Percentiles rank a stretch among this genome's conserved stretches.
Conservation (phyloP, 2,329 filamentous ascomycete species). For the Neurospora sp. region DNA sequence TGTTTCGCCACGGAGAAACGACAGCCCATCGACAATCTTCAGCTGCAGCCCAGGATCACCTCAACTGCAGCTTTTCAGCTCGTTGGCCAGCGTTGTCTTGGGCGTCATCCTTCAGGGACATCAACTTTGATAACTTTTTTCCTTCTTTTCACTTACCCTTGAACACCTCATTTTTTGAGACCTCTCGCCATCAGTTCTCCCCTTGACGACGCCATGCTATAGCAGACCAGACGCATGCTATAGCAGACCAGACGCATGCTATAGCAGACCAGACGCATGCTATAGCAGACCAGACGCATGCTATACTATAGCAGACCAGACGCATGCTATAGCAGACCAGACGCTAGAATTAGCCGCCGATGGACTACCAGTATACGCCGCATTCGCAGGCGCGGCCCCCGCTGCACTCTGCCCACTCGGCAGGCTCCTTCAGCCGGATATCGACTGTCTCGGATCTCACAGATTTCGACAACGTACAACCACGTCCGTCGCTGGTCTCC, state of each 20-base stretch:
- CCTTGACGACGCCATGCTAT: slow-evolving; percentile 1
- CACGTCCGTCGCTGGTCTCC: slow-evolving; percentile 30
- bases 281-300: not conserved
- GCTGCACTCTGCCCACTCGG: slow-evolving; percentile 13
- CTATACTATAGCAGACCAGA: too few species aligned
- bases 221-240: not conserved
- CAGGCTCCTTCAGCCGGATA: slow-evolving; percentile 18
- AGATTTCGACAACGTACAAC: slow-evolving; percentile 22
- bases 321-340: not conserved
- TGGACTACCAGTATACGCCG: slow-evolving; percentile 11
- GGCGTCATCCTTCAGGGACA: too few species aligned
- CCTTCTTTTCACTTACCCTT: too few species aligned
- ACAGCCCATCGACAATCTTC: not conserved
- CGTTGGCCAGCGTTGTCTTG: not conserved
- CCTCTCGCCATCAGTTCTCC: not conserved
- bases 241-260: not conserved
- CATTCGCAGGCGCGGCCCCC: slow-evolving; percentile 8
- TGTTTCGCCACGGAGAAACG: not conserved
- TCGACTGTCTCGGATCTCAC: slow-evolving; percentile 22
- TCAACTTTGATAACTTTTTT: too few species aligned
- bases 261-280: not conserved
- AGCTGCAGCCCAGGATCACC: not conserved
- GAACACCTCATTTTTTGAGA: not conserved
- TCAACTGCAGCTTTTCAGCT: not conserved
- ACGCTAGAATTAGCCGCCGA: slow-evolving; percentile 5